Base-by-base conservation (phyloP, 768 basidiomycete species). In the Mycena rosella region DNA sequence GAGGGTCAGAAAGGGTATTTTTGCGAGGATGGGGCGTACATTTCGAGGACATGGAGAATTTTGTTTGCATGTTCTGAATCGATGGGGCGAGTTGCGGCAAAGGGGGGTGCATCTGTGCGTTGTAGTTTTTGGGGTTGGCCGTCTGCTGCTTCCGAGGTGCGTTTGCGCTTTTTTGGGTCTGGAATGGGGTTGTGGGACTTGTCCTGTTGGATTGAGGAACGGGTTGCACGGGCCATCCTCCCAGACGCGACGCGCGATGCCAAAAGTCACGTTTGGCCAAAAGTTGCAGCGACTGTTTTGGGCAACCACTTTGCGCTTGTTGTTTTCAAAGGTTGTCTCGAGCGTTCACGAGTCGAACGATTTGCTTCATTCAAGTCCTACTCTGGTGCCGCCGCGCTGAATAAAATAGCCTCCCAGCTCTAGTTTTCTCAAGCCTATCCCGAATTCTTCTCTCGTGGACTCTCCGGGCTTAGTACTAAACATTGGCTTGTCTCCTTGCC, bases 161-260 rank as follows among this genome's bases (percentile, higher is more conserved):
- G 90, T 78, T 93, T 95, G 42, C 93, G 88, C 79, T 94, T 93
- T 81, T 89, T 90, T 67, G 82, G 71, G 38, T 72, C 24, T 60
- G 57, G 57, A 80, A 82, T 73, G 71, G 72, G 57, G 75, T 75
- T 55, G 76, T 69, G 52, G 60, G 68, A 77, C 59, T 79, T 74
- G 60, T 78, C 77, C 44, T 79, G 81, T 54, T 83, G 75, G 48
- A 83, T 80, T 36, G 88, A 83, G 72, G 90, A 91, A 74, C 93
- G 89, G 77, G 93, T 94, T 76, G 92, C 87, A 71, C 93, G 85
- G 69, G 91, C 91, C 93, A 95, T 94, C 9, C 8, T n/a, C 20
- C 14, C 1, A 26, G 53, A 71, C 70, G 70, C 70, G 70, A 59
- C 70, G 59, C 57, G 63, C 47, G 54, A n/a, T 32, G 34, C 20